Conservation (phyloP, 2,329 filamentous ascomycete genomes). For the Thielaviopsis punctulata region DNA sequence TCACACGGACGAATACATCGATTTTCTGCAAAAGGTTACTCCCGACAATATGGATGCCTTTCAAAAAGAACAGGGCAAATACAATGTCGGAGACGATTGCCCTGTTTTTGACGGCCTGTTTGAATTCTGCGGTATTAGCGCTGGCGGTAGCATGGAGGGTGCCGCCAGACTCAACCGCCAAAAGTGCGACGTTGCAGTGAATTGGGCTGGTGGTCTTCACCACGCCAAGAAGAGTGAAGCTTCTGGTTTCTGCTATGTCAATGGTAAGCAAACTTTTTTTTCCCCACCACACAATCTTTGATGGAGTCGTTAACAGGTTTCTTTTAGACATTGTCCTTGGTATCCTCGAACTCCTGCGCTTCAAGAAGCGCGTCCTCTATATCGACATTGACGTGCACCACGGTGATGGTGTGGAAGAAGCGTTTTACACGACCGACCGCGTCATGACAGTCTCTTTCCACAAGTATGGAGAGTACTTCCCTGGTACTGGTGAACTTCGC, state of each 20-base stretch:
- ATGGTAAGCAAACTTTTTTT: too few relatives aligned
- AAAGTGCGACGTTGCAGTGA: conserved; percentile 92
- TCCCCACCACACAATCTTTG: too few relatives aligned
- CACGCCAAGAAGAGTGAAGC: conserved; percentile 96
- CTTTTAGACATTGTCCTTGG: conserved; percentile 68
- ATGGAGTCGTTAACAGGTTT: too few relatives aligned
- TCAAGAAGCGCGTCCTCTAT: conserved; percentile 90
- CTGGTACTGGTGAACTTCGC: conserved; percentile 72
- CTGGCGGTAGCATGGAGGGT: conserved; percentile 84
- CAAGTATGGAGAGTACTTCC: conserved; percentile 95
- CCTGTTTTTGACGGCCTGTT: conserved; percentile 97
- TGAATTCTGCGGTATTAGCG: conserved; percentile 88
- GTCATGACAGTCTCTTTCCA: conserved; percentile 91
- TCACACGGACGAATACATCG: conserved; percentile 88
- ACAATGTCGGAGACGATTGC: conserved; percentile 92
- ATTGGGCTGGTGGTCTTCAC: conserved; percentile 94
- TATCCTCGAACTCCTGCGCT: conserved; percentile 77
- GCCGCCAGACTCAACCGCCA: conserved; percentile 76
- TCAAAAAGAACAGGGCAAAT: conserved; percentile 60
- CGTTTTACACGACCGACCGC: conserved; percentile 81
- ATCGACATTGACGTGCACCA: conserved; percentile 94
- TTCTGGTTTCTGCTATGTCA: conserved; percentile 95
- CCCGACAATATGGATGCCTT: conserved; percentile 97
- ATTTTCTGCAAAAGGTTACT: conserved; percentile 86
- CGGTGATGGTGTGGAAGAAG: conserved; percentile 82